Evolutionary conservation across 257 asterid genomes (phyloP).

Genomic region (Cordia subcordata): DNA sequence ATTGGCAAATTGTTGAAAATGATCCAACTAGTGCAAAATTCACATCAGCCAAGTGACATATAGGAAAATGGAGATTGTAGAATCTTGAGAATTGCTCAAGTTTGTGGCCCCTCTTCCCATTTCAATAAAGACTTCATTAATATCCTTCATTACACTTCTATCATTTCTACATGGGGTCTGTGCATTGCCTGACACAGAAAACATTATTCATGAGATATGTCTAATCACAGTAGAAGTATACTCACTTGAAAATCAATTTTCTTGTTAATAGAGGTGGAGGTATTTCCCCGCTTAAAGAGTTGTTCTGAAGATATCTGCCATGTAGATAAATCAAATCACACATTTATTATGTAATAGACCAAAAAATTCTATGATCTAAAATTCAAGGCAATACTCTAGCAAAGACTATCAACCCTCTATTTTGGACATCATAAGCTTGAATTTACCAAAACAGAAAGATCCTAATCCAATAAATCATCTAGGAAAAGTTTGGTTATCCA

Average conservation of each 20-base stretch:
- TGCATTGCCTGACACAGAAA: too few relatives aligned
- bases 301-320: conserved; percentile 75
- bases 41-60: too few relatives aligned
- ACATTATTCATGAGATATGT: too few relatives aligned
- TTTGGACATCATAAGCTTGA: conserved; percentile 6
- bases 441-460: background rate
- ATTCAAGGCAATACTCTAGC: background rate
- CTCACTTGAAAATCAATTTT: conserved; percentile 68
- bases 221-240: conserved; percentile 13
- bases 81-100: too few relatives aligned
- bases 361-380: background rate
- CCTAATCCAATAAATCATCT: conserved; percentile 1
- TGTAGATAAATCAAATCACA: background rate
- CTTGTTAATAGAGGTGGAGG: conserved; percentile 57
- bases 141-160: too few relatives aligned
- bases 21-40: too few relatives aligned
- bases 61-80: too few relatives aligned
- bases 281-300: conserved; percentile 77
- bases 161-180: too few relatives aligned
- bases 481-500: conserved; percentile 8
- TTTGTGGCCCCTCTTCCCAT: too few relatives aligned
- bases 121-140: too few relatives aligned
- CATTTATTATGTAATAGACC: background rate
- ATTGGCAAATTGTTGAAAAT: too few relatives aligned
- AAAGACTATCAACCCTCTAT: background rate